Evolutionary conservation across 108 stramenopile genomes (phyloP), one percentile per base, ranked within the genome.

Genomic region (Nitzschia palea): DNA sequence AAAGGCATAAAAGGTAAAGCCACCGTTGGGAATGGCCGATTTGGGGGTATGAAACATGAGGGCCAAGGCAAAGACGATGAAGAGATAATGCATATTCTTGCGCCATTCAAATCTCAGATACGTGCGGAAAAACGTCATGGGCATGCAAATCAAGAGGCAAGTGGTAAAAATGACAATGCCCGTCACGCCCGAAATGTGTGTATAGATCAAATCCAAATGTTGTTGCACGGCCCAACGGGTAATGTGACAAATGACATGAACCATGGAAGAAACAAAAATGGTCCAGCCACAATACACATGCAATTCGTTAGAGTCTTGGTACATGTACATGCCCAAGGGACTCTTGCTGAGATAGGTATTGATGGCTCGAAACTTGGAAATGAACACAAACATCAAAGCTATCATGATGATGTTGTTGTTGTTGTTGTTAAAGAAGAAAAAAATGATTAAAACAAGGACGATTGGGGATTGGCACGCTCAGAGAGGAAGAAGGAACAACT

Each of bases 231-330:
- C 70, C 81, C 81, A 82, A 2, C 81, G 56, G 4, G 69, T 44
- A 25, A 70, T 28, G 60, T 82, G 81, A 33, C 65, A 68, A 0
- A 75, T 15, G 1, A 77, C 75, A 60, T 82, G 80, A 8, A 78
- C 30, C 51, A 71, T 62, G 18, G 65, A 65, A 65, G 55, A 68
- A 27, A 75, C 35, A 15, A 75, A 54, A 12, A 82, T 75, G 22
- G 44, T 61, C 65, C 71, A 76, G 29, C 81, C 81, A 54, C 78
- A 79, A 50, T 71, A 82, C 1, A 65, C 63, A 59, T 82, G 81
- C 2, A 82, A 42, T 33, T 79, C 74, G 31, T 82, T 77, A 29
- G 48, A 48, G 47, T 82, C 78, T 14, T 26, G 9, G 32, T 57
- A 35, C 74, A 80, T 76, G 59, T 70, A 71, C 74, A 80, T 57